Percentiles rank a stretch among this genome's conserved stretches.
phyloP scores from a whole-genome alignment of 495 filamentous ascomycete genomes.

The Podospora tetraspora region DNA sequence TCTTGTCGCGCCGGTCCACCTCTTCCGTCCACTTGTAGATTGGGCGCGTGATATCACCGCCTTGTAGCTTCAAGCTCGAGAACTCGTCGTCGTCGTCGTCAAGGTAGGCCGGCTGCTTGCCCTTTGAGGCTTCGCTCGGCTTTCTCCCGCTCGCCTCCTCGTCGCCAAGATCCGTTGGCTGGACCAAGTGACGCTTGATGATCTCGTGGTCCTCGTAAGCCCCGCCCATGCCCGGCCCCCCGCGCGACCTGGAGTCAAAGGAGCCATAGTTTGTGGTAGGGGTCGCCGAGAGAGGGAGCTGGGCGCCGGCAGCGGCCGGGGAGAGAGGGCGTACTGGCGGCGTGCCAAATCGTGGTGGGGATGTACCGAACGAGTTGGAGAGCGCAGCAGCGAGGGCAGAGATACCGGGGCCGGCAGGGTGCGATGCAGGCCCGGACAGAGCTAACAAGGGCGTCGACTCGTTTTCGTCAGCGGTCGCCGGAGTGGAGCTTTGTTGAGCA shows the following conservation, averaged over 20 bases:
- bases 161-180: slow-evolving; percentile 46
- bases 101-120: slow-evolving; percentile 42
- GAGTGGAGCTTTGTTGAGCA: slow-evolving; percentile 8
- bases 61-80: slow-evolving; percentile 84
- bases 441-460: slow-evolving; percentile 40
- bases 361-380: slow-evolving; percentile 57
- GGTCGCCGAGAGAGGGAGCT: slow-evolving; percentile 43
- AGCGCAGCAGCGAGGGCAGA: slow-evolving; percentile 73
- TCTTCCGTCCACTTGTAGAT: slow-evolving; percentile 95
- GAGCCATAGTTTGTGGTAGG: slow-evolving; percentile 75
- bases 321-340: slow-evolving; percentile 52
- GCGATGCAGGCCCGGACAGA: slow-evolving; percentile 49
- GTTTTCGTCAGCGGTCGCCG: slow-evolving; percentile 22
- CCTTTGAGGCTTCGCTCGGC: slow-evolving; percentile 39
- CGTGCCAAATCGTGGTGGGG: slow-evolving; percentile 57
- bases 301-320: slow-evolving; percentile 43
- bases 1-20: slow-evolving; percentile 53
- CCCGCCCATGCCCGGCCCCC: slow-evolving; percentile 31
- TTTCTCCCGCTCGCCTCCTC: slow-evolving; percentile 38
- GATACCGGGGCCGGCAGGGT: slow-evolving; percentile 58
- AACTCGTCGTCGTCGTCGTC: slow-evolving; percentile 69
- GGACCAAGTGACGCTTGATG: slow-evolving; percentile 74
- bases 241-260: slow-evolving; percentile 55
- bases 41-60: slow-evolving; percentile 87
- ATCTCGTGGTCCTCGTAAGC: slow-evolving; percentile 76